phyloP scores from a whole-genome alignment of 805 yeast species.

The Isabelozyma gotoi region DNA sequence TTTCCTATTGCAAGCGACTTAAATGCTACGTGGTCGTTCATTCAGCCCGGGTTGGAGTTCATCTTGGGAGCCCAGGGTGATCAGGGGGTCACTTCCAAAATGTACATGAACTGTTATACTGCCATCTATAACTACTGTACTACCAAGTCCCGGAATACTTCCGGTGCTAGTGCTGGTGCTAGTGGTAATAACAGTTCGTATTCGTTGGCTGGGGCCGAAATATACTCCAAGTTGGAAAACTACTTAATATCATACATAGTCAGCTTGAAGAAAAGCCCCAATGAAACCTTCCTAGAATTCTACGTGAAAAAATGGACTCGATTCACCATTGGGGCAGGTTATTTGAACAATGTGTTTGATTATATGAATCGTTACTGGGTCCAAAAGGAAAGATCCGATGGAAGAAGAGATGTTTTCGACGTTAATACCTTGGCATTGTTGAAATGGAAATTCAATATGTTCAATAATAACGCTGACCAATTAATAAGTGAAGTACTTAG shows the following conservation, averaged over 20 bases:
- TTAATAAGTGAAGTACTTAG: conserved; percentile 72
- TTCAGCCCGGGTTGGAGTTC: conserved; percentile 72
- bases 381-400: conserved; percentile 91
- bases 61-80: conserved; percentile 70
- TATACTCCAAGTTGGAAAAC: conserved; percentile 67
- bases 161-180: conserved; percentile 11
- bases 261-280: conserved; percentile 47
- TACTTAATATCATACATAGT: conserved; percentile 65
- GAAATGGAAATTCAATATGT: conserved; percentile 85
- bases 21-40: conserved; percentile 72
- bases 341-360: conserved; percentile 89
- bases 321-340: conserved; percentile 86
- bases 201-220: conserved; percentile 83
- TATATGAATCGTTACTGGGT: conserved; percentile 98
- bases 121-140: conserved; percentile 93
- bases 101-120: conserved; percentile 89
- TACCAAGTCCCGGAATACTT: conserved; percentile 61
- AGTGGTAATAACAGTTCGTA: conserved; percentile 26
- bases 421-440: conserved; percentile 84
- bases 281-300: conserved; percentile 73
- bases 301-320: conserved; percentile 89
- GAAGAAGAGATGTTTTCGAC: conserved; percentile 85
- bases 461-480: conserved; percentile 57
- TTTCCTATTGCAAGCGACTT: conserved; percentile 61
- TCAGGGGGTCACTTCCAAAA: conserved; percentile 60